Evolutionary conservation across 1,284 basidiomycete genomes (phyloP).

Genomic region (Grifola frondosa): DNA sequence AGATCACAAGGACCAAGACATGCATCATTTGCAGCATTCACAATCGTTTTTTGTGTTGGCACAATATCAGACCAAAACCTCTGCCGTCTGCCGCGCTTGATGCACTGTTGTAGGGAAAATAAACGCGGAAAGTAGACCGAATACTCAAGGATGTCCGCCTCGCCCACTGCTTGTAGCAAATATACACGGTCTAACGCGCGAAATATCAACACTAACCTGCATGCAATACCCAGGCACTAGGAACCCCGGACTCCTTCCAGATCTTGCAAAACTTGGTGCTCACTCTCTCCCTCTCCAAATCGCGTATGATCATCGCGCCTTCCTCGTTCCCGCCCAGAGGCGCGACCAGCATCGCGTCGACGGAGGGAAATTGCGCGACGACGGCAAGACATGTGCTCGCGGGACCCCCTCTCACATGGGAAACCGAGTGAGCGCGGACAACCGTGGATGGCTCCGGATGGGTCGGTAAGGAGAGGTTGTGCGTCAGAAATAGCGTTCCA

Average conservation of each 20-base stretch:
- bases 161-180: no score
- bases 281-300: slow-evolving; percentile 67
- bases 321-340: slow-evolving; percentile 72
- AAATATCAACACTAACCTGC: slow-evolving; percentile 53
- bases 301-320: slow-evolving; percentile 56
- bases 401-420: slow-evolving; percentile 64
- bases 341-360: slow-evolving; percentile 71
- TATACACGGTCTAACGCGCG: no score
- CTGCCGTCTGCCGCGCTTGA: no score
- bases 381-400: slow-evolving; percentile 70
- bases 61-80: no score
- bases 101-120: no score
- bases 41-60: no score
- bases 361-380: slow-evolving; percentile 64
- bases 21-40: no score
- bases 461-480: slow-evolving; percentile 59
- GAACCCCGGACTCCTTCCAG: slow-evolving; percentile 68
- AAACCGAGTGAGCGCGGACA: slow-evolving; percentile 68
- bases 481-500: slow-evolving; percentile 75
- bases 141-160: no score
- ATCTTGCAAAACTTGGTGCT: slow-evolving; percentile 72
- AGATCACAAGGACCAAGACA: no score
- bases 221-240: slow-evolving; percentile 78
- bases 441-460: slow-evolving; percentile 60
- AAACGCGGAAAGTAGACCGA: no score